Evolutionary conservation across 148 eudicot species (phyloP).

Genomic region (Tetragonia tetragonoides): DNA sequence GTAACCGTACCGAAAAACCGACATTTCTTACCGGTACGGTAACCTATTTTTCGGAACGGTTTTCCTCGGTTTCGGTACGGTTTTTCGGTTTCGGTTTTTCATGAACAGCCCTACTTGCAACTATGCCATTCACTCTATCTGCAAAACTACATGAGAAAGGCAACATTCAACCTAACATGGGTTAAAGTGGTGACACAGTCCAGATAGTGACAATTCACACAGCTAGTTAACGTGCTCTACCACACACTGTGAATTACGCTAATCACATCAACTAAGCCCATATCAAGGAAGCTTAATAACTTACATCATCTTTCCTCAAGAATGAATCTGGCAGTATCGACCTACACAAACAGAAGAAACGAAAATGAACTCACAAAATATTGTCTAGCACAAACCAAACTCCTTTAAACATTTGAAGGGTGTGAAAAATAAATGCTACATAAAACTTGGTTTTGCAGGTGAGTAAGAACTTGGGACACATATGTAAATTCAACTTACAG

Average conservation of each 20-base stretch:
- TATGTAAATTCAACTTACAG: too few species aligned
- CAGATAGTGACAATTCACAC: neutral
- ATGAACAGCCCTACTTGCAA: too few species aligned
- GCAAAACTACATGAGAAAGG: neutral
- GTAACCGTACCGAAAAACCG: too few species aligned
- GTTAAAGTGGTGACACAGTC: neutral
- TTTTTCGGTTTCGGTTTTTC: too few species aligned
- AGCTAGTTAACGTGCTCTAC: neutral
- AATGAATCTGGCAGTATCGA: conserved; percentile 55
- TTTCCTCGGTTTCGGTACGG: too few species aligned
- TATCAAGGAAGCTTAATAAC: conserved; percentile 25
- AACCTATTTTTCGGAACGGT: too few species aligned
- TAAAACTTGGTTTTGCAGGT: too few species aligned
- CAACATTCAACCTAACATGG: neutral
- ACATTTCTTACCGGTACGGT: too few species aligned
- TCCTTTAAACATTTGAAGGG: too few species aligned
- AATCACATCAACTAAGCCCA: conserved; percentile 6
- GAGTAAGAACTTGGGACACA: neutral
- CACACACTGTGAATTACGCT: neutral
- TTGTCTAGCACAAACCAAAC: neutral
- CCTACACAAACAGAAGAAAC: conserved; percentile 38
- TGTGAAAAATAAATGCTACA: neutral
- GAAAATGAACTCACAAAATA: neutral
- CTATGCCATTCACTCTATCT: neutral
- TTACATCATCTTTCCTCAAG: conserved; percentile 83